phyloP scores from a whole-genome alignment of 1,284 basidiomycete genomes.

The Exobasidium rhododendri region DNA sequence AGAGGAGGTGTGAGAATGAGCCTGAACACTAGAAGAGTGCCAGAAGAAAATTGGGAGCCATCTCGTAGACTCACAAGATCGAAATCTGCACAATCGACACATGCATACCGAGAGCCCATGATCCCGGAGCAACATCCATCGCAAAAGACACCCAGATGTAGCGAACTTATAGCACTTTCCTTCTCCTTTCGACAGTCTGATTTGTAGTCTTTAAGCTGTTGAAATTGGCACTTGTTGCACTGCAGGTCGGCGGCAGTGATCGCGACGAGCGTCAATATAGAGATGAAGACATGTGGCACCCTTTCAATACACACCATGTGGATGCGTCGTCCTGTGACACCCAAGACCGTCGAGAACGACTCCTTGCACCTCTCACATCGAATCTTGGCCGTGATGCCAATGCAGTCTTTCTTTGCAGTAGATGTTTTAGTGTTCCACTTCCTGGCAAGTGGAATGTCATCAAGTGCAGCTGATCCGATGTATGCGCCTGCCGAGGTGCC shows the following conservation, averaged over 20 bases:
- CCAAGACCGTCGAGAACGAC: neutral
- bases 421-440: no score
- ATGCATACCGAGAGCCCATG: slow-evolving; percentile 1
- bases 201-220: neutral
- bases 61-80: slow-evolving; percentile 2
- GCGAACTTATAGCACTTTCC: neutral
- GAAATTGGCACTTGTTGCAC: slow-evolving; percentile 1
- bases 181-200: neutral
- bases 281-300: neutral
- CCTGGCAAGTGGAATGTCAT: neutral
- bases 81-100: neutral
- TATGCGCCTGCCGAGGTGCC: neutral
- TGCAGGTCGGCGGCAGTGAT: no score
- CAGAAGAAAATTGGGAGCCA: no score
- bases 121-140: slow-evolving; percentile 5
- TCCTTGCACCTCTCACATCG: neutral
- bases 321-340: neutral
- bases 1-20: no score
- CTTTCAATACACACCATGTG: neutral
- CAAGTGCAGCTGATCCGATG: neutral
- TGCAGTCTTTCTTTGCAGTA: no score
- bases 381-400: neutral
- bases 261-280: no score
- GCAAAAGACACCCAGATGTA: slow-evolving; percentile 5
- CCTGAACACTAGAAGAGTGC: no score